Evolutionary conservation across 768 basidiomycete genomes (phyloP), one percentile per base, ranked within the genome.

Genomic region (Tulasnella sp.): DNA sequence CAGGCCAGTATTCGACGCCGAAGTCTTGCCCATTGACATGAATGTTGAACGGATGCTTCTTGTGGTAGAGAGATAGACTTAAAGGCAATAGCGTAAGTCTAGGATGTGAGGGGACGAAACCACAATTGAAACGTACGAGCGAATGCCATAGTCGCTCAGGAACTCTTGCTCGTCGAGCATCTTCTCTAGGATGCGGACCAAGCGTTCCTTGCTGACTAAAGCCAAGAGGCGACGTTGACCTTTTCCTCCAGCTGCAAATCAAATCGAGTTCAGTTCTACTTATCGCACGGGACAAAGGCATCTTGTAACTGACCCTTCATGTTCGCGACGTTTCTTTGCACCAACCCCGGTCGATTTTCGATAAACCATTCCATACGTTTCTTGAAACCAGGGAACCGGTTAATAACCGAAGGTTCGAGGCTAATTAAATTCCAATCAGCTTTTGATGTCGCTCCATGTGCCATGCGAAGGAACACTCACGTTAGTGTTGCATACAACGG

Each of bases 361-460:
- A 98, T 90, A 86, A 99, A 99, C 98, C 98, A 99, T 79, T 99
- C 95, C 90, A 99, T 90, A 51, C 98, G 90, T 85, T 98, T 99
- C 87, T 95, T 98, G 89, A 99, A 99, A 1, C 98, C 96, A 10
- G 96, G 96, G 86, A 99, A 93, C 39, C 93, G 90, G 82, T 95
- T 94, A 81, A 99, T 88, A 37, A 91, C 90, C 7, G 90, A 86
- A 2, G 98, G 96, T 83, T 99, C 98, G 48, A 99, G 87, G 3
- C 75, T 76, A 48, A 32, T 7, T 26, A 42, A 32, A 13, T 29
- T 72, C 23, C 20, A 23, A 40, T 40, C 44, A 40, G 44, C 20
- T 13, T 35, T 40, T 29, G 37, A 7, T 35, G 0, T 4, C 37
- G 5, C 39, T 40, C 29, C 18, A 42, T 16, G 71, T 9, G 71